These are phyloP conservation scores for Cucumis sativus DNA, from an alignment of 306 rosid genomes.

Conservation along the genomic window DNA sequence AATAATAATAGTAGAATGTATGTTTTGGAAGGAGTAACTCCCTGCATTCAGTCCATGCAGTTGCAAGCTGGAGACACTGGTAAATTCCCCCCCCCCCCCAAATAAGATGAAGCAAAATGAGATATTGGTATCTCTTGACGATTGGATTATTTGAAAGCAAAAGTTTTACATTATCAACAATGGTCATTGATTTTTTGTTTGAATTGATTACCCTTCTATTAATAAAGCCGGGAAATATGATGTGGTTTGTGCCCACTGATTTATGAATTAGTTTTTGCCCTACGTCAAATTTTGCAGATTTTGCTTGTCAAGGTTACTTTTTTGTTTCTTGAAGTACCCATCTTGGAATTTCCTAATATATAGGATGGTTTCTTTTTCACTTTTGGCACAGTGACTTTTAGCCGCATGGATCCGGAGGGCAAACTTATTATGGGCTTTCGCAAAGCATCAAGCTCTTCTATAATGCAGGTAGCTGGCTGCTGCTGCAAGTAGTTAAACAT, in stretches of 20 bases:
- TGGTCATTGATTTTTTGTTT: not conserved
- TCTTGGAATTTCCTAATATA: not conserved
- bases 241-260: constrained; percentile 4
- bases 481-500: constrained; percentile 25
- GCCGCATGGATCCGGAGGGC: constrained; percentile 99
- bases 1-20: constrained; percentile 99
- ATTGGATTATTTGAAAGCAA: not conserved
- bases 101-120: no score
- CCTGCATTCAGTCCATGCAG: constrained; percentile 99
- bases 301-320: not conserved
- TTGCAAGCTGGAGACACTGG: constrained; percentile 99
- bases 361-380: not conserved
- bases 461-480: constrained; percentile 56
- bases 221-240: constrained; percentile 2
- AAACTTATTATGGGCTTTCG: constrained; percentile 97
- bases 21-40: constrained; percentile 96
- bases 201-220: not conserved
- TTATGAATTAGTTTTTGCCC: not conserved
- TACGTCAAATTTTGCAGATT: not conserved
- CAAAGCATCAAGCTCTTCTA: constrained; percentile 62
- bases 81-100: constrained; percentile 2
- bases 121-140: constrained; percentile 51
- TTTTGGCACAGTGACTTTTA: constrained; percentile 67
- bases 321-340: not conserved
- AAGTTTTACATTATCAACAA: not conserved